A percentile compares a stretch with the other conserved stretches of the same genome.
These are phyloP conservation scores for Coprinellus aureogranulatus DNA, from an alignment of 768 basidiomycete genomes.

Conservation along the genomic window DNA sequence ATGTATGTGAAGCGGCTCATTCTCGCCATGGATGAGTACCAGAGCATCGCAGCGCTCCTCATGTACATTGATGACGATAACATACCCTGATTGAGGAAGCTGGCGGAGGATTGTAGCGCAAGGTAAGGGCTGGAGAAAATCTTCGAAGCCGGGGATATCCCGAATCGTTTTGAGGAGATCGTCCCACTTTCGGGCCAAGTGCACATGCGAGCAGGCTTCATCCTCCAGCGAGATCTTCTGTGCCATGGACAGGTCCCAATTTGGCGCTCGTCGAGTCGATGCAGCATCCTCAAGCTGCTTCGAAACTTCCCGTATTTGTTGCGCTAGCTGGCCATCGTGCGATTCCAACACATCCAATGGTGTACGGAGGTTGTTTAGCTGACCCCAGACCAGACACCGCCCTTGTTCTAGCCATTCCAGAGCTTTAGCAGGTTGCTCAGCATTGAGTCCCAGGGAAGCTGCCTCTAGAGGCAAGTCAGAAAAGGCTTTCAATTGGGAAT, in stretches of 20 bases:
- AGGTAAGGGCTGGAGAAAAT: slow-evolving; percentile 18
- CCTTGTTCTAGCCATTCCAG: slow-evolving; percentile 35
- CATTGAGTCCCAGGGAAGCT: slow-evolving; percentile 23
- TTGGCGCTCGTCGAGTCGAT: background rate
- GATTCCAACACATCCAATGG: slow-evolving; percentile 19
- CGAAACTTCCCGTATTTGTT: slow-evolving; percentile 12
- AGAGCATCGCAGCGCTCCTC: slow-evolving; percentile 19
- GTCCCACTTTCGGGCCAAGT: slow-evolving; percentile 18
- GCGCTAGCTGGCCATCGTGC: slow-evolving; percentile 11
- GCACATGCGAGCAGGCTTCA: slow-evolving; percentile 11
- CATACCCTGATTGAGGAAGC: slow-evolving; percentile 12
- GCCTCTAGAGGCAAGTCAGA: slow-evolving; percentile 10
- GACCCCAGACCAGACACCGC: slow-evolving; percentile 27
- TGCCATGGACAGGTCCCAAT: background rate
- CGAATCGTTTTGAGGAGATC: slow-evolving; percentile 10
- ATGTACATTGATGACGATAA: slow-evolving; percentile 20
- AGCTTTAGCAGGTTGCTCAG: slow-evolving; percentile 18
- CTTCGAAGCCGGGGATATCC: slow-evolving; percentile 16
- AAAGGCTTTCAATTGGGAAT: background rate
- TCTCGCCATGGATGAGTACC: slow-evolving; percentile 5
- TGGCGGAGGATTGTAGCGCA: background rate
- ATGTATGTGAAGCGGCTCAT: slow-evolving; percentile 11
- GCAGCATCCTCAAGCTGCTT: slow-evolving; percentile 12
- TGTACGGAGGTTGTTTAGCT: slow-evolving; percentile 21
- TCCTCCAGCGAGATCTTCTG: slow-evolving; percentile 14